Evolutionary conservation across 257 asterid species (phyloP).

Genomic region (Petunia axillaris): DNA sequence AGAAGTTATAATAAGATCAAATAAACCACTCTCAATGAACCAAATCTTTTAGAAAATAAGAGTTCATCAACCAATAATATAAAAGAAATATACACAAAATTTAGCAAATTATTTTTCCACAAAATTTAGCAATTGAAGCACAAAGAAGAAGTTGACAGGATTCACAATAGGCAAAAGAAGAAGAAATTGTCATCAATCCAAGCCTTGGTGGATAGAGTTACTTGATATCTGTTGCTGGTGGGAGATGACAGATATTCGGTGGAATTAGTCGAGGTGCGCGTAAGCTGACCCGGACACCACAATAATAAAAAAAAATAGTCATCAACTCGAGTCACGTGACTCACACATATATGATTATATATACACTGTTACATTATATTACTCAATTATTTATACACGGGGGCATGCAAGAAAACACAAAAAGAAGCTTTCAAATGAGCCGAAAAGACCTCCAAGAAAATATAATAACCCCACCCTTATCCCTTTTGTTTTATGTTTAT

Average conservation of each 20-base stretch:
- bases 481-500: background rate
- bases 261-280: too few relatives aligned
- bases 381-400: background rate
- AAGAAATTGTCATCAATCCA: too few relatives aligned
- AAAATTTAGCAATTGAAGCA: background rate
- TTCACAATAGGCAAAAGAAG: background rate
- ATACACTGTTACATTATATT: background rate
- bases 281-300: too few relatives aligned
- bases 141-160: background rate
- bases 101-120: background rate
- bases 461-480: background rate
- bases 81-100: too few relatives aligned
- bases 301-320: background rate
- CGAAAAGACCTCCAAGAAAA: background rate
- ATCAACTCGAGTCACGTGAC: background rate
- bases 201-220: too few relatives aligned
- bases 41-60: too few relatives aligned
- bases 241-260: too few relatives aligned
- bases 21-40: too few relatives aligned
- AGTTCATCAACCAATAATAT: too few relatives aligned
- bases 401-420: background rate
- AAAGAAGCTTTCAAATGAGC: background rate
- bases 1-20: too few relatives aligned
- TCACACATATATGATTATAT: background rate
- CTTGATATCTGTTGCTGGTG: too few relatives aligned